Evolutionary conservation across 2,329 filamentous ascomycete genomes (phyloP).

Genomic region (Ophiocordyceps robertsii): DNA sequence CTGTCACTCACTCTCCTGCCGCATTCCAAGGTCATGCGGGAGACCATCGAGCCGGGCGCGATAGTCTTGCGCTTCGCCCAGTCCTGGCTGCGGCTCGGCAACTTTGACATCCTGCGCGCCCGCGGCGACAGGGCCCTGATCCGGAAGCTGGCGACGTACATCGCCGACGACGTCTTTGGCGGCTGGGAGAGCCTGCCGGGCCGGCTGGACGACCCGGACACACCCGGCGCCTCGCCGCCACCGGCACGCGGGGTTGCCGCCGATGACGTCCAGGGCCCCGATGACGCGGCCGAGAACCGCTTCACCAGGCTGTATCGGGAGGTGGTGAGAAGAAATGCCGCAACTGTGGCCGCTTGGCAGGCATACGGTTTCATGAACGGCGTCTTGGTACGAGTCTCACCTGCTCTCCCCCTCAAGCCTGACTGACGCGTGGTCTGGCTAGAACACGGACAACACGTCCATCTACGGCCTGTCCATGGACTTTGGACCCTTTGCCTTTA

Average conservation of each 20-base stretch:
- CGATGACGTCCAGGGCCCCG: constrained; percentile 51
- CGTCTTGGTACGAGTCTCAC: constrained; percentile 41
- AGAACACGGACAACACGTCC: constrained; percentile 94
- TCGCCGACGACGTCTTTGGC: constrained; percentile 74
- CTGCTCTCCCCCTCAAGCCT: not conserved
- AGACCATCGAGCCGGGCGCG: constrained; percentile 76
- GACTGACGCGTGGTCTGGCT: not conserved
- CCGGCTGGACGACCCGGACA: constrained; percentile 36
- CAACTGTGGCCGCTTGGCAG: constrained; percentile 87
- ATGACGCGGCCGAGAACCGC: constrained; percentile 64
- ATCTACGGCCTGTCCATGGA: constrained; percentile 82
- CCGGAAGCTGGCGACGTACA: constrained; percentile 63
- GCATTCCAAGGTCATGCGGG: constrained; percentile 58
- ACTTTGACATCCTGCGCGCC: constrained; percentile 80
- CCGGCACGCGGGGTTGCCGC: constrained; percentile 39
- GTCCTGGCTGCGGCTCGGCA: constrained; percentile 86
- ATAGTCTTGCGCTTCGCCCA: constrained; percentile 88
- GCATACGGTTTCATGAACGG: constrained; percentile 99
- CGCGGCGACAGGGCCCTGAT: constrained; percentile 67
- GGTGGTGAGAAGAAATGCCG: constrained; percentile 72
- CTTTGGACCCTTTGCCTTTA: constrained; percentile 93
- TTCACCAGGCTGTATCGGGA: constrained; percentile 81
- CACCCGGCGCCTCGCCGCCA: constrained; percentile 25
- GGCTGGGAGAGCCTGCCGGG: constrained; percentile 78
- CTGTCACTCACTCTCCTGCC: constrained; percentile 69